A percentile compares a stretch with the other conserved stretches of the same genome.
Evolutionary conservation across 2,329 filamentous ascomycete species (phyloP).

Genomic region (Gnomoniopsis smithogilvyi): DNA sequence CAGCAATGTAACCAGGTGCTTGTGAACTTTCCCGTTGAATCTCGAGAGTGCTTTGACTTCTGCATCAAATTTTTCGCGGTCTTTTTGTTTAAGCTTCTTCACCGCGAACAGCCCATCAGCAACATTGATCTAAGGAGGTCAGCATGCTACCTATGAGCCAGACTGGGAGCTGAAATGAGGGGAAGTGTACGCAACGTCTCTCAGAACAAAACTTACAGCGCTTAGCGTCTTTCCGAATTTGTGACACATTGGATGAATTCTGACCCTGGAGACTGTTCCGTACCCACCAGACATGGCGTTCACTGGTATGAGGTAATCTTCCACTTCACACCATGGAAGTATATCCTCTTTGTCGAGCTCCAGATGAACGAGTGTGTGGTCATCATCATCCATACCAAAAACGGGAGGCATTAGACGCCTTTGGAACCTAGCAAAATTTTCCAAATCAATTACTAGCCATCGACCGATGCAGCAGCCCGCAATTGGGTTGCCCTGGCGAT

Average conservation of each 20-base stretch:
- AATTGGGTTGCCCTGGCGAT: too few relatives aligned
- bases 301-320: neutral
- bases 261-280: neutral
- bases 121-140: constrained; percentile 3
- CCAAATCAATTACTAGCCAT: neutral
- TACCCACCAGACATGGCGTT: constrained; percentile 1
- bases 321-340: constrained; percentile 2
- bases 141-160: too few relatives aligned
- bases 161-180: too few relatives aligned
- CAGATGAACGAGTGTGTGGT: neutral
- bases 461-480: neutral
- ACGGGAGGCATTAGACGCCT: neutral
- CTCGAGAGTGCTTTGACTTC: constrained; percentile 1
- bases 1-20: constrained; percentile 7
- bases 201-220: neutral
- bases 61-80: neutral
- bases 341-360: neutral
- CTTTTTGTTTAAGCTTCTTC: neutral
- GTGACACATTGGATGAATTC: neutral
- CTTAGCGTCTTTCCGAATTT: neutral
- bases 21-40: neutral
- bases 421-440: neutral
- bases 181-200: too few relatives aligned
- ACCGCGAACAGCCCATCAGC: constrained; percentile 1
- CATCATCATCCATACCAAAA: neutral